Percentiles rank a stretch among this genome's conserved stretches.
phyloP scores from a whole-genome alignment of 306 rosid species.

The Cucurbita moschata region DNA sequence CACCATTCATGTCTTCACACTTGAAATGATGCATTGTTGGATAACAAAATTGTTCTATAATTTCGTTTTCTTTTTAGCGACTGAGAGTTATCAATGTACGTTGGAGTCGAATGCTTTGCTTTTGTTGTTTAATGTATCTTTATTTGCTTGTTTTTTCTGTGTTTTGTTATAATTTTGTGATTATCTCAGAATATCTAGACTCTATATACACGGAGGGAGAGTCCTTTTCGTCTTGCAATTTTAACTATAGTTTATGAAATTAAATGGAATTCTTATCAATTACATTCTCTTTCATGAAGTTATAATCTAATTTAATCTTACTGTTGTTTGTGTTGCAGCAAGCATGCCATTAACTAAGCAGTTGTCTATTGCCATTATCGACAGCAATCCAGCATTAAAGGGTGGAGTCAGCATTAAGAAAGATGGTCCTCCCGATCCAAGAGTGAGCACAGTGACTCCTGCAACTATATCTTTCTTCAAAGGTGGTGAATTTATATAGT shows the following conservation, averaged over 20 bases:
- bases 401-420: constrained; percentile 37
- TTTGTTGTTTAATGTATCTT: neutral
- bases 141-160: neutral
- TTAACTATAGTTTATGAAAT: neutral
- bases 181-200: neutral
- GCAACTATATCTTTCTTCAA: constrained; percentile 64
- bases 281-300: too few species aligned
- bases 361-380: constrained; percentile 80
- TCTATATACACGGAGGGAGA: neutral
- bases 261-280: neutral
- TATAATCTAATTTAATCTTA: neutral
- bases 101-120: neutral
- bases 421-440: constrained; percentile 77
- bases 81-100: neutral
- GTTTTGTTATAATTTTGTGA: neutral
- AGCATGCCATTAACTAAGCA: constrained; percentile 83
- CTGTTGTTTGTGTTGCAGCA: constrained; percentile 31
- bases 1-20: neutral
- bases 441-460: constrained; percentile 93
- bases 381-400: constrained; percentile 73
- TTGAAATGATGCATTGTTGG: neutral
- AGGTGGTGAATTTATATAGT: constrained; percentile 34
- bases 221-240: neutral
- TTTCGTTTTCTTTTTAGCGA: neutral
- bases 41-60: neutral